A percentile compares a stretch with the other conserved stretches of the same genome.
Evolutionary conservation across 495 filamentous ascomycete species (phyloP).

Genomic region (Penicillium atrosanguineum): DNA sequence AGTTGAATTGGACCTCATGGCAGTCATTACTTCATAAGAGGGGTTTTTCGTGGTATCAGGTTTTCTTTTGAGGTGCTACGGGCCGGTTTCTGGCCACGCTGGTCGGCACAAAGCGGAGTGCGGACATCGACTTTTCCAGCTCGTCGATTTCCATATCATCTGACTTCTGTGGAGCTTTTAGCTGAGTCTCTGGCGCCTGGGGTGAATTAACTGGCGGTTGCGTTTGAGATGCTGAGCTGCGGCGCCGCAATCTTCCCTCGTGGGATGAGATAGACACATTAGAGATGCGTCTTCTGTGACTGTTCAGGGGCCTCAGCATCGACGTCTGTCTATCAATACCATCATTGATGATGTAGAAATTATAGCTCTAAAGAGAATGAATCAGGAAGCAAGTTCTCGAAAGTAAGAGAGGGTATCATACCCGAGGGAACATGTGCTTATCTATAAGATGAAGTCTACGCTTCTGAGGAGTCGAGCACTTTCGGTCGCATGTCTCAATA

Average conservation of each 20-base stretch:
- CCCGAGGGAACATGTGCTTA: constrained; percentile 89
- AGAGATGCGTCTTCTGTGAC: constrained; percentile 50
- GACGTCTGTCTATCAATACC: constrained; percentile 83
- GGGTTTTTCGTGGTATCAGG: not conserved
- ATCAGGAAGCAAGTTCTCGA: not conserved
- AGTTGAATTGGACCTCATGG: not conserved
- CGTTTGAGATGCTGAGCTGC: constrained; percentile 35
- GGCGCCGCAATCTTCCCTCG: constrained; percentile 38
- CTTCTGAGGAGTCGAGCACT: constrained; percentile 82
- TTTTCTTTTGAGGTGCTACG: constrained; percentile 9
- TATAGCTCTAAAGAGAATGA: constrained; percentile 60
- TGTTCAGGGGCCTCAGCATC: constrained; percentile 56
- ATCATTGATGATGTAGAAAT: constrained; percentile 83
- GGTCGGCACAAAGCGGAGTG: constrained; percentile 75
- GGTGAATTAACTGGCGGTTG: constrained; percentile 3
- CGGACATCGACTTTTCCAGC: constrained; percentile 76
- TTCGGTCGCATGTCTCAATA: constrained; percentile 80
- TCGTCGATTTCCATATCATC: constrained; percentile 65
- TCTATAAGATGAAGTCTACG: constrained; percentile 84
- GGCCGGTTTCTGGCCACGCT: constrained; percentile 51
- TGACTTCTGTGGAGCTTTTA: not conserved
- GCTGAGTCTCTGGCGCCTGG: not conserved
- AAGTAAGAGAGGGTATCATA: constrained; percentile 22
- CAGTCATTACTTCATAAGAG: not conserved
- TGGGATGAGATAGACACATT: constrained; percentile 41